Evolutionary conservation across 345 rosid species (phyloP), one percentile per base, ranked within the genome.

Genomic region (Ceriops tagal): DNA sequence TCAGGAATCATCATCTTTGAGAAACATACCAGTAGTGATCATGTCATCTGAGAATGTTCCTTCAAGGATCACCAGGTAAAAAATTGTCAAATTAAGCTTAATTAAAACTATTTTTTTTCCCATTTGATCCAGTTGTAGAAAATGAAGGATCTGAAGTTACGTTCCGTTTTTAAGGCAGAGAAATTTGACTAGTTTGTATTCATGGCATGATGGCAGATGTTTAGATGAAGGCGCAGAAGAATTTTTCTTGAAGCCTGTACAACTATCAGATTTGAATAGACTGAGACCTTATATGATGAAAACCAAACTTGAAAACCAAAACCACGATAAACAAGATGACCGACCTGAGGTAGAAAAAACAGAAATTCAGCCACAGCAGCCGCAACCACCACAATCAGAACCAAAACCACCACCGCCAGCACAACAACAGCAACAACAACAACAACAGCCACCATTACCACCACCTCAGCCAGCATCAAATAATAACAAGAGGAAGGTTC

Each of bases 11-110:
- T 79, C 88, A 32, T 81, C 81, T 60, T 67, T 87, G 66, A 85
- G 80, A 73, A 70, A 84, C 78, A 85, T 87, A 61, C 96, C 96
- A 4, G 90, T 85, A 5, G 90, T 89, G 59, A 85, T 89, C 59
- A 89, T 87, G 90, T 89, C 96, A 73, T 89, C 96, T 24, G 92
- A 89, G 78, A 87, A 89, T 73, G 92, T 85, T 11, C 92, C 90
- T 74, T 80, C 92, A 53, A 81, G 90, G 59, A 84, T 89, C 77
- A 84, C 53, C 79, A 82, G 89, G 89, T 88, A 62, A 77, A 28
- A 28, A 67, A 16, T 26, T 28, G 37, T 24, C 64, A 20, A n/a
- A 27, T 6, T 0, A 60, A 52, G 18, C n/a, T n/a, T 47, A 28
- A 61, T 16, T 52, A 59, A 30, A 10, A 1, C 16, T 27, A 15